Conservation (phyloP, 441 rosid genomes). For the Erodium chrysanthum region DNA sequence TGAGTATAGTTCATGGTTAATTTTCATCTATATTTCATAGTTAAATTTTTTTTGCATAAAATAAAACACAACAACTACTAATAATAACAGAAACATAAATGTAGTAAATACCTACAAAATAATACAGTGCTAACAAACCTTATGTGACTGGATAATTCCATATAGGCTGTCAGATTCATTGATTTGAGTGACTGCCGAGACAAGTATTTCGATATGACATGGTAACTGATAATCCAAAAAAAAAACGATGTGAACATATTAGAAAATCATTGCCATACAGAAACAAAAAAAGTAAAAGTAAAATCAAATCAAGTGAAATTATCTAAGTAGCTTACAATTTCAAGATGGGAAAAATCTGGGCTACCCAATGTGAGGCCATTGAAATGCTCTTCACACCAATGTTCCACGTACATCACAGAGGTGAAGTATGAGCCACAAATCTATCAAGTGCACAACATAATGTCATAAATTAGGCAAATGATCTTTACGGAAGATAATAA, state of each 20-base stretch:
- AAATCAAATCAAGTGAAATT: slow-evolving; percentile 8
- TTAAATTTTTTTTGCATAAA: background rate
- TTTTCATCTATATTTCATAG: background rate
- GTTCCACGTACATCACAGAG: slow-evolving; percentile 79
- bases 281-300: background rate
- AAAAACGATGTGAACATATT: slow-evolving; percentile 4
- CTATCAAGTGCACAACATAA: slow-evolving; percentile 31
- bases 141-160: slow-evolving; percentile 83
- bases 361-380: slow-evolving; percentile 61
- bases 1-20: no score
- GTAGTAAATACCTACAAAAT: slow-evolving; percentile 1
- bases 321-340: slow-evolving; percentile 44
- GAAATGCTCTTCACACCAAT: slow-evolving; percentile 94
- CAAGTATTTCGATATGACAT: slow-evolving; percentile 68
- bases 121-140: slow-evolving; percentile 36
- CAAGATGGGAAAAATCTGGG: slow-evolving; percentile 82
- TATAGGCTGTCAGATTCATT: slow-evolving; percentile 95
- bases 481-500: slow-evolving; percentile 1
- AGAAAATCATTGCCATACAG: slow-evolving; percentile 4
- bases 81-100: background rate
- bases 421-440: slow-evolving; percentile 81
- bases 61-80: no score
- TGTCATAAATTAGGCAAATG: slow-evolving; percentile 12
- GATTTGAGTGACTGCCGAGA: slow-evolving; percentile 79
- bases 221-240: slow-evolving; percentile 48